These are phyloP conservation scores for Solanum dulcamara DNA, from an alignment of 257 asterid species.

Conservation along the genomic window DNA sequence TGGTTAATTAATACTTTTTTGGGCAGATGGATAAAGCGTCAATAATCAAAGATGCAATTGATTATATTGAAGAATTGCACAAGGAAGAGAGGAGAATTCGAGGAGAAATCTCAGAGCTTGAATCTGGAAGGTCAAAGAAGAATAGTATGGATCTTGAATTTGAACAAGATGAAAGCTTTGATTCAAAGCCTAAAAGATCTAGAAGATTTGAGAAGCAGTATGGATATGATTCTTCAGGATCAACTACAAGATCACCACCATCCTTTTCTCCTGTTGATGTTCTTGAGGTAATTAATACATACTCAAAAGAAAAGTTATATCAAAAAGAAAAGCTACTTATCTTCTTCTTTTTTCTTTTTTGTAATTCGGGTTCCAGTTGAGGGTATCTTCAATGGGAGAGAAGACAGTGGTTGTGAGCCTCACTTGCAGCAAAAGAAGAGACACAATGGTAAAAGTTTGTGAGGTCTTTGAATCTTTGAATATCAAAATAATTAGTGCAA, in stretches of 20 bases:
- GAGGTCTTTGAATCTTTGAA: constrained; percentile 67
- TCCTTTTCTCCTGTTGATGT: constrained; percentile 44
- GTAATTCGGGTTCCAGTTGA: constrained; percentile 31
- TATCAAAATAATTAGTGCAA: constrained; percentile 66
- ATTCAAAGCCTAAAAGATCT: constrained; percentile 36
- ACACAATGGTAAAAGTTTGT: constrained; percentile 72
- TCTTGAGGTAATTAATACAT: constrained; percentile 50
- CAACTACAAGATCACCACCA: constrained; percentile 1
- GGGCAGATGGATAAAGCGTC: constrained; percentile 87
- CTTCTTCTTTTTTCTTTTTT: neutral
- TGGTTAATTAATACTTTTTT: neutral
- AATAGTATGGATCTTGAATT: constrained; percentile 4
- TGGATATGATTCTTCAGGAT: constrained; percentile 16
- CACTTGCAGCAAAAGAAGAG: constrained; percentile 57
- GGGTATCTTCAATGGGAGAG: constrained; percentile 55
- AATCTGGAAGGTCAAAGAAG: constrained; percentile 16
- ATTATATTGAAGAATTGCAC: constrained; percentile 47
- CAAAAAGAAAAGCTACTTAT: neutral
- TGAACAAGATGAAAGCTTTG: constrained; percentile 24
- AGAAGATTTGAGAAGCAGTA: constrained; percentile 24
- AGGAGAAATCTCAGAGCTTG: constrained; percentile 52
- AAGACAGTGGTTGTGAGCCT: constrained; percentile 64
- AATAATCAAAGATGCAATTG: constrained; percentile 76
- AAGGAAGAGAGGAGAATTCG: constrained; percentile 46
- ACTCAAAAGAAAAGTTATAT: too few species aligned